Conservation (phyloP, 1,284 basidiomycete species). For the Ceratobasidium sp. region DNA sequence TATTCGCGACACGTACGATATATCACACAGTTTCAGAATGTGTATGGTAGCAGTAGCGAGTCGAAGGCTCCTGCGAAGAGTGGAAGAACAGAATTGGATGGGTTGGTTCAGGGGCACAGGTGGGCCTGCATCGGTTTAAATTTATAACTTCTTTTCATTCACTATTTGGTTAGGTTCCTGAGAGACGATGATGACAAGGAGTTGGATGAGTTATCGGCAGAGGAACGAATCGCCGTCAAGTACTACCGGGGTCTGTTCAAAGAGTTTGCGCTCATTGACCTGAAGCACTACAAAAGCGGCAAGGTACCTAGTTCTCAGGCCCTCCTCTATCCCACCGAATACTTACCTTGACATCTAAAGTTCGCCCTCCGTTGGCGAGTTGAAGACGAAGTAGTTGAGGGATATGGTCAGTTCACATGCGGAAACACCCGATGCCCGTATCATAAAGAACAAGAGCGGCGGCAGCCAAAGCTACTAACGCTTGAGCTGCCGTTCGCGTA, state of each 20-base stretch:
- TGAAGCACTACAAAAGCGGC: slow-evolving; percentile 95
- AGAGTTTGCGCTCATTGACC: slow-evolving; percentile 90
- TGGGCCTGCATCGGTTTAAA: slow-evolving; percentile 47
- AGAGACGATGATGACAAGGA: slow-evolving; percentile 68
- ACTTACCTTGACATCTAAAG: slow-evolving; percentile 54
- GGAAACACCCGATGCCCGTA: slow-evolving; percentile 84
- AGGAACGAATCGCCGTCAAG: slow-evolving; percentile 83
- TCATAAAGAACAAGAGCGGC: slow-evolving; percentile 58
- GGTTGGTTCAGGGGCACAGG: slow-evolving; percentile 59
- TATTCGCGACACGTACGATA: slow-evolving; percentile 49
- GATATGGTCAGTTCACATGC: slow-evolving; percentile 85
- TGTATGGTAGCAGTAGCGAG: slow-evolving; percentile 38
- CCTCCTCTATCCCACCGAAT: background rate
- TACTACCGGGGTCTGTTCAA: slow-evolving; percentile 89
- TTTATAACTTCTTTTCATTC: background rate
- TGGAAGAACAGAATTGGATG: slow-evolving; percentile 58
- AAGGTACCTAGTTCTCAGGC: slow-evolving; percentile 62
- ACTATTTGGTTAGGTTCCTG: slow-evolving; percentile 71
- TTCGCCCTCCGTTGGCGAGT: slow-evolving; percentile 92
- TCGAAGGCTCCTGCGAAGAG: slow-evolving; percentile 27
- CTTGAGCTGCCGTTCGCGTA: slow-evolving; percentile 92
- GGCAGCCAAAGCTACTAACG: slow-evolving; percentile 63
- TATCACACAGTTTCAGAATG: slow-evolving; percentile 44
- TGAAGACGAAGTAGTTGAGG: slow-evolving; percentile 85
- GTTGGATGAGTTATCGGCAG: slow-evolving; percentile 59